phyloP scores from a whole-genome alignment of 495 filamentous ascomycete genomes.

The Schizothecium vesticola region DNA sequence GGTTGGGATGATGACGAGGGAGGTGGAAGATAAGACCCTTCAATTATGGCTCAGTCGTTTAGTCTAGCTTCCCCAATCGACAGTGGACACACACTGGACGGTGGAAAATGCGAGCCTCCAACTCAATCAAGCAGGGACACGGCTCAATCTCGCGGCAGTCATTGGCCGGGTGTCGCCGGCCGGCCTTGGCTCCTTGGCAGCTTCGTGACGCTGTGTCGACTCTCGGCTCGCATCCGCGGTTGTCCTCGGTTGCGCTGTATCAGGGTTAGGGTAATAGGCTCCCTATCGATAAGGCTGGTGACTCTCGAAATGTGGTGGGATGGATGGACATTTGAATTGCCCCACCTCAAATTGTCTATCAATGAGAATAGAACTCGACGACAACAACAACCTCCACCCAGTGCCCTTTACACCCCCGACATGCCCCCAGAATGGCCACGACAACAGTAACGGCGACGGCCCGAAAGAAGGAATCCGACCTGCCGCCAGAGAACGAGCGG shows the following conservation, averaged over 20 bases:
- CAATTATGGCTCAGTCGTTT: not conserved
- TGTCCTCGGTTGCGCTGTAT: not conserved
- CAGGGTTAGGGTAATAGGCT: not conserved
- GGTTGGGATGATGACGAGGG: not conserved
- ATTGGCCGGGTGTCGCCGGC: not conserved
- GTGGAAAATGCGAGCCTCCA: not conserved
- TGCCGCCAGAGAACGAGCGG: slow-evolving; percentile 86
- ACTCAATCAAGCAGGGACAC: not conserved
- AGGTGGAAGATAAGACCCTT: not conserved
- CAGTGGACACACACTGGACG: not conserved
- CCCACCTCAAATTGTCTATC: not conserved
- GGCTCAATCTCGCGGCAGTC: slow-evolving; percentile 3
- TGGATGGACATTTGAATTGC: not conserved
- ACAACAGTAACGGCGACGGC: slow-evolving; percentile 35
- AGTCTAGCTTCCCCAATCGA: not conserved
- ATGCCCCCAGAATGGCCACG: slow-evolving; percentile 36
- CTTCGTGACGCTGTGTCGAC: not conserved
- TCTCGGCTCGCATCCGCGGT: not conserved
- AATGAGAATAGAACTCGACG: not conserved
- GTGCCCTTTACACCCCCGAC: not conserved
- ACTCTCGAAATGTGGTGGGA: not conserved
- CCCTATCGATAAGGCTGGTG: not conserved
- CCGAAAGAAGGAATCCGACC: slow-evolving; percentile 57
- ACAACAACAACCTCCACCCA: not conserved
- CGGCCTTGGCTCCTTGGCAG: not conserved